A percentile compares a stretch with the other conserved stretches of the same genome.
Evolutionary conservation across 768 basidiomycete species (phyloP).

Genomic region (Stropharia rugosoannulata): DNA sequence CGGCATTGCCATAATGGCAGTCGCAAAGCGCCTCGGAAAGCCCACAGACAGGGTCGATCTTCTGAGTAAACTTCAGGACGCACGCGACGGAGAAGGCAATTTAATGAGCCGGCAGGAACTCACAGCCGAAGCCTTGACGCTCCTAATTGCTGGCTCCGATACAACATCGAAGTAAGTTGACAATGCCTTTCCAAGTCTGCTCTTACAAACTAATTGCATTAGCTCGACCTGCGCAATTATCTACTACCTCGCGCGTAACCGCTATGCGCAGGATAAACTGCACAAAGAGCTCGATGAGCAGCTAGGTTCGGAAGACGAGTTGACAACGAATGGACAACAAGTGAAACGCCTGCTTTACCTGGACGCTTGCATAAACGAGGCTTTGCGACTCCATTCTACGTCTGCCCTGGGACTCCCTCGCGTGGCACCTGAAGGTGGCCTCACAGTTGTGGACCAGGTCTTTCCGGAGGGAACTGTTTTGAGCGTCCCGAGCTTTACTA

Average conservation of each 20-base stretch:
- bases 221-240: slow-evolving; percentile 91
- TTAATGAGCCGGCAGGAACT: slow-evolving; percentile 80
- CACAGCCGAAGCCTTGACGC: slow-evolving; percentile 85
- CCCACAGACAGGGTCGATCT: slow-evolving; percentile 79
- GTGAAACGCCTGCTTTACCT: slow-evolving; percentile 78
- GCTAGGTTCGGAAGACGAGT: slow-evolving; percentile 54
- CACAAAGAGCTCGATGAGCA: slow-evolving; percentile 75
- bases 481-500: slow-evolving; percentile 80
- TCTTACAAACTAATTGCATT: slow-evolving; percentile 3
- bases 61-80: slow-evolving; percentile 76
- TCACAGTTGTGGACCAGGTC: slow-evolving; percentile 52
- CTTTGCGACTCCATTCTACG: slow-evolving; percentile 81
- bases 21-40: slow-evolving; percentile 68
- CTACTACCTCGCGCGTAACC: slow-evolving; percentile 77
- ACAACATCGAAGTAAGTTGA: slow-evolving; percentile 84
- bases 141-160: slow-evolving; percentile 87
- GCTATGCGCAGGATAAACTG: slow-evolving; percentile 62
- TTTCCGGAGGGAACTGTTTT: slow-evolving; percentile 79
- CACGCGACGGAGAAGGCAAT: slow-evolving; percentile 77
- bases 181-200: neutral
- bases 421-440: slow-evolving; percentile 70
- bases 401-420: slow-evolving; percentile 84
- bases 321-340: slow-evolving; percentile 59
- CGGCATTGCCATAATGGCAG: slow-evolving; percentile 77
- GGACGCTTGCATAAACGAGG: slow-evolving; percentile 87